Conservation (phyloP, 805 yeast genomes). For the Ogataea nitratoaversa region DNA sequence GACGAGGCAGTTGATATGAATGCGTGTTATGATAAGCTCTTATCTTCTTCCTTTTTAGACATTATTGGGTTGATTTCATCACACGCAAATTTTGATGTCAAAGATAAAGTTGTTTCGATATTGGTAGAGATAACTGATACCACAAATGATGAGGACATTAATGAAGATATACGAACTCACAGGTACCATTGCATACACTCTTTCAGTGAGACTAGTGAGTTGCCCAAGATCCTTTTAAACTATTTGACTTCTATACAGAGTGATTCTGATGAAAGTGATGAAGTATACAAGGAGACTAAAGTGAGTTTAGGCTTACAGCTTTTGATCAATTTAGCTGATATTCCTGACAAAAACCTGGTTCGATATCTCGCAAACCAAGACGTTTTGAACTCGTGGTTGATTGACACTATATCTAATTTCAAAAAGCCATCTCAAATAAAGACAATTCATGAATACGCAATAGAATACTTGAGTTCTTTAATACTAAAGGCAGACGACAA, state of each 20-base stretch:
- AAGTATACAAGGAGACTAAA: constrained; percentile 5
- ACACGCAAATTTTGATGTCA: constrained; percentile 17
- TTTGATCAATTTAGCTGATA: background rate
- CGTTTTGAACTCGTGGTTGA: background rate
- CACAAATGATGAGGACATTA: background rate
- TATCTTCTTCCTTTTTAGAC: constrained; percentile 6
- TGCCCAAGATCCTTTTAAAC: background rate
- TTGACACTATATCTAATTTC: constrained; percentile 1
- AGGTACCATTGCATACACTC: no score
- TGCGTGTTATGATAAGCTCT: constrained; percentile 3
- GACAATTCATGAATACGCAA: constrained; percentile 10
- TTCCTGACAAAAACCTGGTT: background rate
- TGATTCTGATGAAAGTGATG: constrained; percentile 4
- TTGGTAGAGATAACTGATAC: constrained; percentile 7
- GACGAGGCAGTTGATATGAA: constrained; percentile 2
- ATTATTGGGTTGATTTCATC: constrained; percentile 10
- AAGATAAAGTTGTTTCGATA: constrained; percentile 9
- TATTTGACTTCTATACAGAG: background rate
- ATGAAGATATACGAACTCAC: no score
- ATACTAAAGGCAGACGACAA: constrained; percentile 1
- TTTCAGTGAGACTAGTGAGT: background rate
- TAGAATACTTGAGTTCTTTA: constrained; percentile 13
- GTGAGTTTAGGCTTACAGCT: background rate
- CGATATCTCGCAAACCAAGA: background rate
- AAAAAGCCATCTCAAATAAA: constrained; percentile 4